Evolutionary conservation across 306 rosid genomes (phyloP).

Genomic region (Ochetophila trinervis): DNA sequence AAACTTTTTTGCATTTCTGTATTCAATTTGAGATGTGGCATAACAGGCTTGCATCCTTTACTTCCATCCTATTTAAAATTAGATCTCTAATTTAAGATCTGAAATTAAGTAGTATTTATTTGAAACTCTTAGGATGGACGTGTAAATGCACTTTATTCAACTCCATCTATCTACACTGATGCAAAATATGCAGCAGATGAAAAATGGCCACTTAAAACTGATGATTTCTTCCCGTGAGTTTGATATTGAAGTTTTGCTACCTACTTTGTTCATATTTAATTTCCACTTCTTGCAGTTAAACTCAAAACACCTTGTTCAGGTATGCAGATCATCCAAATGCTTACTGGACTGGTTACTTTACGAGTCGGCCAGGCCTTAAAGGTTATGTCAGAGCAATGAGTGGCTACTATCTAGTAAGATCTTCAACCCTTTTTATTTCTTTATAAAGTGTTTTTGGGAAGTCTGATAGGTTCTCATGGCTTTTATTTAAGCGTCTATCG

Average conservation of each 20-base stretch:
- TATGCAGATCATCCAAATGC: conserved; percentile 80
- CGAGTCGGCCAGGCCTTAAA: conserved; percentile 83
- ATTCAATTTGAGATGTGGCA: background rate
- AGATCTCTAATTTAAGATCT: background rate
- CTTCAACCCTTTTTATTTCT: conserved; percentile 12
- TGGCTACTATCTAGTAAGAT: conserved; percentile 72
- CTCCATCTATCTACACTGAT: conserved; percentile 88
- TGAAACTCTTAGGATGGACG: conserved; percentile 67
- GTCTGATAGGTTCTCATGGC: conserved; percentile 1
- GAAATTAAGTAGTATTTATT: background rate
- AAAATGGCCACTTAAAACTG: conserved; percentile 82
- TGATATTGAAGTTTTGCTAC: conserved; percentile 7
- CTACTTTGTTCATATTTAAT: background rate
- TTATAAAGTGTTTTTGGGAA: background rate
- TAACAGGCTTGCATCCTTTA: background rate
- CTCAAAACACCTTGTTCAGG: conserved; percentile 37
- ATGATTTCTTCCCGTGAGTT: conserved; percentile 90
- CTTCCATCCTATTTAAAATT: background rate
- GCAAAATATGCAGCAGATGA: conserved; percentile 71
- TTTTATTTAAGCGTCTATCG: conserved; percentile 1
- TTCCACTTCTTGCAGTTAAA: background rate
- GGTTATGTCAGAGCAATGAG: conserved; percentile 76
- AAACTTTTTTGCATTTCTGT: background rate
- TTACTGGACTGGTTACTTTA: conserved; percentile 94
- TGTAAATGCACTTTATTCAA: conserved; percentile 78